phyloP scores from a whole-genome alignment of 306 rosid genomes.

The Hippophae tibetana region DNA sequence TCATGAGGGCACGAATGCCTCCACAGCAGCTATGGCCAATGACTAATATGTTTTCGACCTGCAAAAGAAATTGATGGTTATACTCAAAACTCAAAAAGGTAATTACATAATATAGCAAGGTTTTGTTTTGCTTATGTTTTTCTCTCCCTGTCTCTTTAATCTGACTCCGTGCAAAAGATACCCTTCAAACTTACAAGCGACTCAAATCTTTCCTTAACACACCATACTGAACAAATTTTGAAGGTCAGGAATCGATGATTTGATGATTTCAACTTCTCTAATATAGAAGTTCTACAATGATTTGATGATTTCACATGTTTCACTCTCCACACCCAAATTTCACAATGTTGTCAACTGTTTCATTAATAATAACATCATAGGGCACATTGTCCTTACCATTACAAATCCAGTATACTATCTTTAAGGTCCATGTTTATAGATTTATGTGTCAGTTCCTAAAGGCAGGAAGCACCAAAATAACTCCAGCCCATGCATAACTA shows the following conservation, averaged over 20 bases:
- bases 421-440: no score
- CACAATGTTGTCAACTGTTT: background rate
- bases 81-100: background rate
- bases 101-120: background rate
- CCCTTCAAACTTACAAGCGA: background rate
- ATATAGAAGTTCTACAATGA: background rate
- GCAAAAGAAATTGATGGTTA: slow-evolving; percentile 11
- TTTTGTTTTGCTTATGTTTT: no score
- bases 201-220: background rate
- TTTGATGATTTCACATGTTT: background rate
- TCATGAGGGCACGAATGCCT: slow-evolving; percentile 93
- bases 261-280: no score
- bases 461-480: no score
- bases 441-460: no score
- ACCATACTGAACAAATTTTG: background rate
- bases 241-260: background rate
- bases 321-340: background rate
- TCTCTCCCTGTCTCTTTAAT: no score
- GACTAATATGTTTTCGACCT: slow-evolving; percentile 82
- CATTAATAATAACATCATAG: background rate
- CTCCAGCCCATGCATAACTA: no score
- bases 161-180: no score
- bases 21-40: slow-evolving; percentile 99
- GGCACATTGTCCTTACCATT: no score
- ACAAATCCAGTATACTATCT: no score